Evolutionary conservation across 768 basidiomycete species (phyloP).

Genomic region (Suillus sp.): DNA sequence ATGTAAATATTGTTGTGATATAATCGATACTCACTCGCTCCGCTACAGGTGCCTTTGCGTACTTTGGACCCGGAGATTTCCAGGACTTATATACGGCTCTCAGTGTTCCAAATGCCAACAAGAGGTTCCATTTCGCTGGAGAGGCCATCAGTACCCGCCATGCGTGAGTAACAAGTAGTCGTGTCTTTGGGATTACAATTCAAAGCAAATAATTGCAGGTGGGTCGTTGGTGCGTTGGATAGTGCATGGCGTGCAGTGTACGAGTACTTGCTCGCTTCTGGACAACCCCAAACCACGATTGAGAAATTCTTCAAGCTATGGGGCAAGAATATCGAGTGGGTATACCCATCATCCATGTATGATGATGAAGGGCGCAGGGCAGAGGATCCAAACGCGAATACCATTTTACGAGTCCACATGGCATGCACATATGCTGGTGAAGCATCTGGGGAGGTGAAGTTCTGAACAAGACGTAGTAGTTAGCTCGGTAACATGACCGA

Average conservation of each 20-base stretch:
- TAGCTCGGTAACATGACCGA: neutral
- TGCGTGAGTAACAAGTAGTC: slow-evolving; percentile 18
- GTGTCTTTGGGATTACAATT: neutral
- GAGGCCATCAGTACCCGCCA: slow-evolving; percentile 43
- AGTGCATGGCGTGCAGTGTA: slow-evolving; percentile 39
- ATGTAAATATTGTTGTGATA: neutral
- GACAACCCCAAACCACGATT: slow-evolving; percentile 13
- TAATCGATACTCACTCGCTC: neutral
- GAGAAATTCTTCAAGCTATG: slow-evolving; percentile 28
- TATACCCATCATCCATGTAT: slow-evolving; percentile 3
- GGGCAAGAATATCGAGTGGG: slow-evolving; percentile 37
- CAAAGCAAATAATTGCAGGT: slow-evolving; percentile 23
- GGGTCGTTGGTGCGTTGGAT: slow-evolving; percentile 44
- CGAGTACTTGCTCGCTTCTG: slow-evolving; percentile 23
- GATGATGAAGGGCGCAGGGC: neutral
- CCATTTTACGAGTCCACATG: slow-evolving; percentile 5
- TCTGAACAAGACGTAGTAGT: neutral
- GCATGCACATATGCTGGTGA: slow-evolving; percentile 2
- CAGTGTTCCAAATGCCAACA: slow-evolving; percentile 33
- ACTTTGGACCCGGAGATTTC: slow-evolving; percentile 44
- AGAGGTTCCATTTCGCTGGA: slow-evolving; percentile 38
- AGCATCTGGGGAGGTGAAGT: neutral
- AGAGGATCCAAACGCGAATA: neutral
- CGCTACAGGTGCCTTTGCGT: slow-evolving; percentile 41
- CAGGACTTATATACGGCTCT: slow-evolving; percentile 34